Base-by-base conservation (phyloP, 1,284 basidiomycete species). In the Ustilago esculenta region DNA sequence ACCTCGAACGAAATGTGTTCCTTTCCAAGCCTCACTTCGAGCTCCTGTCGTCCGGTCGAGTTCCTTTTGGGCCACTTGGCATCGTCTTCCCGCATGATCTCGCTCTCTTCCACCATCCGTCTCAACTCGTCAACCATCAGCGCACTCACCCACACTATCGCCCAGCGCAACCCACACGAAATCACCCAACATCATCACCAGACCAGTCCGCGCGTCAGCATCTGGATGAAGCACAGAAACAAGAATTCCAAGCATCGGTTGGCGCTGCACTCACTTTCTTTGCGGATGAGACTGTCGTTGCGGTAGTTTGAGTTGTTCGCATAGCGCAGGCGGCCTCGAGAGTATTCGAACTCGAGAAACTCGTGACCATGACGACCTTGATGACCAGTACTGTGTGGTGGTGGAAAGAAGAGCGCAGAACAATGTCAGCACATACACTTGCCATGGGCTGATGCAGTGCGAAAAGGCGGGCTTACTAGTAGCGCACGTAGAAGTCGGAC, bases 301-400 rank as follows among this genome's bases (percentile, higher is more conserved):
- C 95, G 86, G 85, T 98, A 98, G 84, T 98, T 98, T 18, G 94
- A 97, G 87, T 98, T 98, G 87, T 98, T 97, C 65, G 96, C 95
- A 82, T 98, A 99, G 74, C 95, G 88, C 68, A 98, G 86, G 57
- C 95, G 89, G 8, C 95, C 96, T 83, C 95, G 90, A 11, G 91
- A 91, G 85, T 97, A 97, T 84, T 98, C 95, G 80, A 98, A 98
- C 83, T 99, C 96, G 44, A 99, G 87, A 82, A 98, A 98, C 68
- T 83, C 81, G 48, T 82, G 81, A 1, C 81, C 81, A 44, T 82
- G 78, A 42, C 73, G 56, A 5, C 79, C 79, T 45, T 79, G 73
- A 39, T 81, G 79, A 10, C 79, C 79, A 15, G 73, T 77, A 41
- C 79, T 81, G 52, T n/a, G 14, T 8, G 5, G 24, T 24, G 11